These are phyloP conservation scores for Apiospora sp. DNA, from an alignment of 2,329 filamentous ascomycete genomes.

Conservation along the genomic window DNA sequence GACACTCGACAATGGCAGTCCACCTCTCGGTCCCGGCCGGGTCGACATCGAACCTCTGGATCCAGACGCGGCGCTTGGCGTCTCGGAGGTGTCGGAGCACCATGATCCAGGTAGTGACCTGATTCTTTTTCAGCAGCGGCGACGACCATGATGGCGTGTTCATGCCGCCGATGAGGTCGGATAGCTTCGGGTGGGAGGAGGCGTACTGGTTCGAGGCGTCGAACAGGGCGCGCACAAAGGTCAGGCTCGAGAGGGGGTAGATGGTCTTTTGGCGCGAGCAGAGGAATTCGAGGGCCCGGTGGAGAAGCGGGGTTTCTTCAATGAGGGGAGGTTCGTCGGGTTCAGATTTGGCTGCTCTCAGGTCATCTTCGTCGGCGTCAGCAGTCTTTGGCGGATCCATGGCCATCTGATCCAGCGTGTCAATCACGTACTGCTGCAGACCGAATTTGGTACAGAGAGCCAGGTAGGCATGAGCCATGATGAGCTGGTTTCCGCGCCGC, in stretches of 20 bases:
- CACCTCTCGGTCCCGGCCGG: conserved; percentile 40
- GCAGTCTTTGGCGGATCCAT: background rate
- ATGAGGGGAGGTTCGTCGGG: conserved; percentile 7
- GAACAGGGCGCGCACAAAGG: conserved; percentile 39
- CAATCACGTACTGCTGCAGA: conserved; percentile 38
- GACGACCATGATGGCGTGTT: conserved; percentile 28
- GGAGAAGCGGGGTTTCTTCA: conserved; percentile 40
- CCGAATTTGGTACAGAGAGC: conserved; percentile 45
- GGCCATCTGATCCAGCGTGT: conserved; percentile 32
- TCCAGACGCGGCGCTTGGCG: conserved; percentile 41
- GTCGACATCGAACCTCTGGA: conserved; percentile 41
- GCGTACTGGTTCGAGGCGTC: conserved; percentile 25
- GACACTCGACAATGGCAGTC: conserved; percentile 38
- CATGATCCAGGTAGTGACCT: conserved; percentile 41
- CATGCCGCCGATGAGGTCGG: conserved; percentile 32
- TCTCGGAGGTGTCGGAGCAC: conserved; percentile 43
- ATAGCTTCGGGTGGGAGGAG: conserved; percentile 32
- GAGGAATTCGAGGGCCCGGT: conserved; percentile 45
- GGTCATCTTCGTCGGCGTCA: background rate
- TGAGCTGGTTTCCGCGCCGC: conserved; percentile 39
- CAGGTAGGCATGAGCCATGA: conserved; percentile 42
- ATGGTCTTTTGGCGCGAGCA: conserved; percentile 46
- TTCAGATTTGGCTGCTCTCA: background rate
- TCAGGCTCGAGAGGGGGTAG: conserved; percentile 43
- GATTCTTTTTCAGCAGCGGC: conserved; percentile 27